phyloP scores from a whole-genome alignment of 106 monocot genomes.

The Posidonia australis region DNA sequence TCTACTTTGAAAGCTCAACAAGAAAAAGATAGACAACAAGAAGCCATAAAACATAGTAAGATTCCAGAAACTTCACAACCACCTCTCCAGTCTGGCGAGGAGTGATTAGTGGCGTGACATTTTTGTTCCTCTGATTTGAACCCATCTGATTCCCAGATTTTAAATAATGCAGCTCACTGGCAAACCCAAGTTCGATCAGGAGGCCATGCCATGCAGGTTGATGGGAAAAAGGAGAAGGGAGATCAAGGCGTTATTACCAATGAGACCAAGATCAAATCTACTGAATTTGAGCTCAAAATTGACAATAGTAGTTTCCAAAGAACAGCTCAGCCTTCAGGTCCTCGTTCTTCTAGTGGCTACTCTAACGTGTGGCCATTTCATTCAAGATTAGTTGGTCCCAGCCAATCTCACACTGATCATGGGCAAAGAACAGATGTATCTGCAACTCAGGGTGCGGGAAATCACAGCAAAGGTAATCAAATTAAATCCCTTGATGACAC shows the following conservation, averaged over 20 bases:
- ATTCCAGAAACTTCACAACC: conserved; percentile 15
- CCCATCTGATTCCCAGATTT: conserved; percentile 17
- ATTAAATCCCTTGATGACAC: background rate
- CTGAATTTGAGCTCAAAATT: conserved; percentile 17
- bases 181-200: conserved; percentile 33
- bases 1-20: conserved; percentile 23
- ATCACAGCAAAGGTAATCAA: conserved; percentile 11
- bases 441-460: conserved; percentile 11
- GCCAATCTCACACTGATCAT: conserved; percentile 15
- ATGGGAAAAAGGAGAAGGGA: conserved; percentile 31
- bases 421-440: conserved; percentile 14
- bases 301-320: background rate
- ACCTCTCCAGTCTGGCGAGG: conserved; percentile 16
- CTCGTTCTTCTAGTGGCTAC: conserved; percentile 20
- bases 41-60: conserved; percentile 20
- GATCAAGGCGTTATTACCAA: conserved; percentile 19
- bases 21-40: conserved; percentile 31
- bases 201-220: conserved; percentile 5
- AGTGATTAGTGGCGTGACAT: conserved; percentile 13
- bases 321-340: conserved; percentile 9
- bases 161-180: conserved; percentile 41
- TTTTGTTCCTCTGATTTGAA: background rate
- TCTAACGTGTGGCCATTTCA: conserved; percentile 27
- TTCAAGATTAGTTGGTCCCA: conserved; percentile 3
- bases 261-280: conserved; percentile 8